These are phyloP conservation scores for Botryotinia globosa DNA, from an alignment of 2,329 filamentous ascomycete species.

Conservation along the genomic window DNA sequence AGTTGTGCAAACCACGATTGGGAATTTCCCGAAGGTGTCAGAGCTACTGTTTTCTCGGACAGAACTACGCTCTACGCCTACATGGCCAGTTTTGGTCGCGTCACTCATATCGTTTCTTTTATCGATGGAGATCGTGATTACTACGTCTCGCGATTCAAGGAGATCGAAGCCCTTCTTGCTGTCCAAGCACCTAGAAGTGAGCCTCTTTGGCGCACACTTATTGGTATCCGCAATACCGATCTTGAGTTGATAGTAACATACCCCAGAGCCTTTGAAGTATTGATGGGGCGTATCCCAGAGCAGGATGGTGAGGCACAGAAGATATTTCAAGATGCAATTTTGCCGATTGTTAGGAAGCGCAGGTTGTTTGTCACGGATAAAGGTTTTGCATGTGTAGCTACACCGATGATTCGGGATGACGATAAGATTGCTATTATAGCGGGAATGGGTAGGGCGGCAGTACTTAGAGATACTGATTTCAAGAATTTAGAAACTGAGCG, in stretches of 20 bases:
- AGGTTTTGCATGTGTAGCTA: slow-evolving; percentile 3
- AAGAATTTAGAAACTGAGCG: not conserved
- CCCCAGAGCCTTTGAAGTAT: not conserved
- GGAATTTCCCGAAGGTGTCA: not conserved
- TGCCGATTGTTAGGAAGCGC: not conserved
- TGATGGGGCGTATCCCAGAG: not conserved
- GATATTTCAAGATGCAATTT: slow-evolving; percentile 8
- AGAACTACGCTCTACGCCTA: not conserved
- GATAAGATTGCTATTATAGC: not conserved
- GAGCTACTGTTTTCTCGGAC: not conserved
- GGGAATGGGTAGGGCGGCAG: not conserved
- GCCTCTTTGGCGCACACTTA: slow-evolving; percentile 1
- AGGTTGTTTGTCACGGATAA: slow-evolving; percentile 8
- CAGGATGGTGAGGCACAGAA: slow-evolving; percentile 2
- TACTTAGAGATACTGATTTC: not conserved
- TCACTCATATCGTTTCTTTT: slow-evolving; percentile 8
- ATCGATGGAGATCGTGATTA: not conserved
- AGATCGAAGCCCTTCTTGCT: not conserved
- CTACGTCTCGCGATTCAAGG: not conserved
- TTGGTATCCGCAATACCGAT: slow-evolving; percentile 12
- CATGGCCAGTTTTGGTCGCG: not conserved
- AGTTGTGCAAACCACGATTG: not conserved
- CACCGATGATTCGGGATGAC: not conserved
- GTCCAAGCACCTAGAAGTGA: not conserved
- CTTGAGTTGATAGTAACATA: not conserved